These are phyloP conservation scores for Microcyclosporella mali DNA, from an alignment of 2,329 filamentous ascomycete genomes.

Conservation along the genomic window DNA sequence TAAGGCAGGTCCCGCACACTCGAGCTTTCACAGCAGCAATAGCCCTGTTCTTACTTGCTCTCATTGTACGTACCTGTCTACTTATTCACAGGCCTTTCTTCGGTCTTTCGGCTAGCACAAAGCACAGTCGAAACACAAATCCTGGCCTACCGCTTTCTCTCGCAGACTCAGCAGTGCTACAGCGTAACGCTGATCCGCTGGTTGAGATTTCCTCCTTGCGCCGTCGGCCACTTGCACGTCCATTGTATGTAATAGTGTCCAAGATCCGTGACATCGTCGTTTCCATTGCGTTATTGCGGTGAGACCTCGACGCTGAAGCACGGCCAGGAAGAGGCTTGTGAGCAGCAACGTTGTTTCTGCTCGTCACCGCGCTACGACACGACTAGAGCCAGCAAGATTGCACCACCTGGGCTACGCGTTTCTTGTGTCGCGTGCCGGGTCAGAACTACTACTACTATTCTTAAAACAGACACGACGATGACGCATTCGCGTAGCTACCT, in stretches of 20 bases:
- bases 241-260: slow-evolving; percentile 15
- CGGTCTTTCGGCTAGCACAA: slow-evolving; percentile 16
- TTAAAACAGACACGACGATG: no score
- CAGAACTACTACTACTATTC: not conserved
- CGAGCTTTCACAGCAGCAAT: no score
- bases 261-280: slow-evolving; percentile 14
- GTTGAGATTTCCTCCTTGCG: slow-evolving; percentile 14
- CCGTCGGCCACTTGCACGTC: slow-evolving; percentile 11
- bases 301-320: slow-evolving; percentile 6
- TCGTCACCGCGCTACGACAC: slow-evolving; percentile 13
- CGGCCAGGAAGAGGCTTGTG: slow-evolving; percentile 10
- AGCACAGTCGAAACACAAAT: slow-evolving; percentile 17
- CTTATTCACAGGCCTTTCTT: slow-evolving; percentile 5
- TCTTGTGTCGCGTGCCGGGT: slow-evolving; percentile 13
- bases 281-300: slow-evolving; percentile 4
- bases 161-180: slow-evolving; percentile 16
- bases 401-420: slow-evolving; percentile 15
- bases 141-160: slow-evolving; percentile 7
- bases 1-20: no score
- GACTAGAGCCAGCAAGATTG: slow-evolving; percentile 16
- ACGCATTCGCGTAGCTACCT: no score
- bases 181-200: slow-evolving; percentile 10
- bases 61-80: not conserved
- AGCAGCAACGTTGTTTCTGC: slow-evolving; percentile 6
- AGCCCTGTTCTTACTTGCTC: no score